Conservation (phyloP, 1,284 basidiomycete species). For the Neotropicomus parvogracilis region DNA sequence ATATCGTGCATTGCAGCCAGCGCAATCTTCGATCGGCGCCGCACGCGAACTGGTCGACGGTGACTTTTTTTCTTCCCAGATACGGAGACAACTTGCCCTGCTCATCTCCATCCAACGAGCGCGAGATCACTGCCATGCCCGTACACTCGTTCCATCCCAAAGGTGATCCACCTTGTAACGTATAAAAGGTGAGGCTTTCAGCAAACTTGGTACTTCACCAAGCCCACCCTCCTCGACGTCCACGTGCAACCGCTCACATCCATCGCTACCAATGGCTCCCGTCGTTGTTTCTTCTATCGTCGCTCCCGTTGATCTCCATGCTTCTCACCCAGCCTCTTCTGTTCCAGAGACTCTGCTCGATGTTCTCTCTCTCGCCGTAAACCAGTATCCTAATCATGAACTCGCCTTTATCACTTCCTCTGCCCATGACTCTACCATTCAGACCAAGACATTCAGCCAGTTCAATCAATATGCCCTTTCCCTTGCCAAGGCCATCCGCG, state of each 20-base stretch:
- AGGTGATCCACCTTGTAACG: neutral
- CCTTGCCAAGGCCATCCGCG: constrained; percentile 20
- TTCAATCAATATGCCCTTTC: constrained; percentile 20
- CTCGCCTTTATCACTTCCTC: constrained; percentile 31
- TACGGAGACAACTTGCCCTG: constrained; percentile 4
- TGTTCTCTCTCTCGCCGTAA: constrained; percentile 21
- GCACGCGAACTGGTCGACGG: constrained; percentile 3
- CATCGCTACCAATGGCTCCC: constrained; percentile 15
- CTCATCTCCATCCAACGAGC: neutral
- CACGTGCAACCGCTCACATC: neutral
- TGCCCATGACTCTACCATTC: constrained; percentile 31
- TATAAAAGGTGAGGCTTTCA: constrained; percentile 15
- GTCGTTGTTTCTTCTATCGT: constrained; percentile 10
- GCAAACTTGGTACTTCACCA: neutral
- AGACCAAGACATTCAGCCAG: constrained; percentile 28
- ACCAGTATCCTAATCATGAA: constrained; percentile 25
- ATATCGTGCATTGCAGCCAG: constrained; percentile 1
- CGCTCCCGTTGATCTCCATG: constrained; percentile 8
- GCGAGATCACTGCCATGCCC: neutral
- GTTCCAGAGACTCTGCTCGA: constrained; percentile 23
- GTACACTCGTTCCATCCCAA: neutral
- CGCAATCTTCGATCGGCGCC: constrained; percentile 13
- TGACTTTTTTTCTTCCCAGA: neutral
- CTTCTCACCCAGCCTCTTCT: constrained; percentile 5
- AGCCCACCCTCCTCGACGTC: constrained; percentile 2